phyloP scores from a whole-genome alignment of 2,329 filamentous ascomycete species.

The Penicillium italicum region DNA sequence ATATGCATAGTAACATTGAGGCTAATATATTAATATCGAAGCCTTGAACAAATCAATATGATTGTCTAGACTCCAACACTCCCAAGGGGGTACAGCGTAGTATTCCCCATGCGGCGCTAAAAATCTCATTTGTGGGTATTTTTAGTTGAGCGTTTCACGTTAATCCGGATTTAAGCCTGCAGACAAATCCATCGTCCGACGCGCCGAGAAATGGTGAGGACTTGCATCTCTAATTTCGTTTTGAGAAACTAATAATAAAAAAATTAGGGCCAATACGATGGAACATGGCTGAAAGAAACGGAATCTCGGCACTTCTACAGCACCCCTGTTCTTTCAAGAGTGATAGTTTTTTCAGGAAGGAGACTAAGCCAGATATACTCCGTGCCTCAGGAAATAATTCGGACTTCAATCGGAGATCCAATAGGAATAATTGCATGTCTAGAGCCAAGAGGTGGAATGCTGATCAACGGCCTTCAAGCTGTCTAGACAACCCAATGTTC shows the following conservation, averaged over 20 bases:
- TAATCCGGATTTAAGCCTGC: not conserved
- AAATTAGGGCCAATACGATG: not conserved
- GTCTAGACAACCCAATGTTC: not conserved
- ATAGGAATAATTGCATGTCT: not conserved
- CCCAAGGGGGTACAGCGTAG: not conserved
- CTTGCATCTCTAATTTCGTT: not conserved
- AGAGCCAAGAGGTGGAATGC: not conserved
- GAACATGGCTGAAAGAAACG: not conserved
- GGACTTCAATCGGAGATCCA: not conserved
- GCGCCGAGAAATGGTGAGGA: not conserved
- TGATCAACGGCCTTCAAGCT: not conserved
- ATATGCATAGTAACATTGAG: not conserved
- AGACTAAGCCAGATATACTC: not conserved
- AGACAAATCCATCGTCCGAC: not conserved
- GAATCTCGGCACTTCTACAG: not conserved
- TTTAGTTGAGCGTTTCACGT: constrained; percentile 7
- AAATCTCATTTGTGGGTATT: not conserved
- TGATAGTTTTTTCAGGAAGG: not conserved
- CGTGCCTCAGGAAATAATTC: not conserved
- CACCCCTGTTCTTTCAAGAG: not conserved
- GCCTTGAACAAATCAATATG: not conserved
- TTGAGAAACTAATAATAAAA: not conserved
- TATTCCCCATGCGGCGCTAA: not conserved
- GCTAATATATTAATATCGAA: not conserved
- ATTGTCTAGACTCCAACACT: not conserved